Base-by-base conservation (phyloP, 768 basidiomycete genomes). In the Peribolospora kevripleyi region DNA sequence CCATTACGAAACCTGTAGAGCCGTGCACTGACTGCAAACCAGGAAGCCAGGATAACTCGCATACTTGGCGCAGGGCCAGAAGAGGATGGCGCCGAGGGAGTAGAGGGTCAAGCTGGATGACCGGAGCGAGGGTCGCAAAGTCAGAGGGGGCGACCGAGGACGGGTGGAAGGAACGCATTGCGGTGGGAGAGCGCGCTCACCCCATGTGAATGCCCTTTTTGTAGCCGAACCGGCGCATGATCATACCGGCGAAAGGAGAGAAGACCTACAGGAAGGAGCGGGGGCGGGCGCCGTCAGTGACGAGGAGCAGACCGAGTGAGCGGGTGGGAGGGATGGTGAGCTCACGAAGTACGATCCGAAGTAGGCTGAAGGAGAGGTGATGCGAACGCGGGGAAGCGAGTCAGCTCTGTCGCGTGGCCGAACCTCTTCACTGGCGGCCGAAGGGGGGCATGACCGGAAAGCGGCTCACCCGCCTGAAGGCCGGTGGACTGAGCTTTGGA, bases 41-140 rank as follows among this genome's bases (percentile, higher is more conserved):
- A 52, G 54, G 62, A 83, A 82, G 25, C 80, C 81, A 40, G 76
- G 77, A 56, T 80, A 83, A 61, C 73, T 76, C 53, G 70, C 69
- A 63, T 72, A 82, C 61, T 73, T 76, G 43, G 81, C 80, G 46
- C 77, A 79, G 13, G 80, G 79, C 81, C 81, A 82, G 70, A 82
- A 83, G 66, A 81, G 77, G 58, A 83, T 72, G 36, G 81, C 81
- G 51, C 82, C 81, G 68, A 66, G 46, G 14, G 58, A 57, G 66
- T 65, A 66, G 46, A 67, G 65, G 40, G 37, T 47, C 14, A 4
- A 55, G 41, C 38, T 50, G 49, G 49, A 55, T 55, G 11, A 55
- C 38, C n/a, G 51, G 50, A 40, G 54, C 51, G 10, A 46, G 45
- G 11, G 54, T 42, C 48, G 37, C 42, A 50, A 57, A 50, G 8